These are phyloP conservation scores for Cytospora mali DNA, from an alignment of 2,329 filamentous ascomycete genomes.

Conservation along the genomic window DNA sequence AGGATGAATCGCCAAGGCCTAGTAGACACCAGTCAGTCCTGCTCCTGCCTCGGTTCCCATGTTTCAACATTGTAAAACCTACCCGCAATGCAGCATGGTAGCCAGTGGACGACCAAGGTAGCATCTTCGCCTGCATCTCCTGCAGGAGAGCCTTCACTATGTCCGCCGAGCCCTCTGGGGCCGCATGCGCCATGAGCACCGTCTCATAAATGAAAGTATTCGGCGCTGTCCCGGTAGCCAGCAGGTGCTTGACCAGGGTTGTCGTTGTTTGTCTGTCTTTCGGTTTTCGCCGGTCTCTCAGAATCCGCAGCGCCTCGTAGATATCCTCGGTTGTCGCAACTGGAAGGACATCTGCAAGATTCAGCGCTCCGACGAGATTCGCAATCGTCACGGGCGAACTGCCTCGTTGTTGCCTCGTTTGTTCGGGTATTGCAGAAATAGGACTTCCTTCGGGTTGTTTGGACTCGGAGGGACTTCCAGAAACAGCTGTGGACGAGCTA, in stretches of 20 bases:
- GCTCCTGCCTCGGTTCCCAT: not conserved
- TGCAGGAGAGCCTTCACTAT: conserved; percentile 65
- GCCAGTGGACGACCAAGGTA: conserved; percentile 66
- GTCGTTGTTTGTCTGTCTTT: conserved; percentile 16
- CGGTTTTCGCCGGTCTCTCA: conserved; percentile 40
- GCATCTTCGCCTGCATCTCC: conserved; percentile 67
- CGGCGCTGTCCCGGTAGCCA: conserved; percentile 56
- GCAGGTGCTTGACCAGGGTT: conserved; percentile 57
- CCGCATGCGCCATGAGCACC: conserved; percentile 71
- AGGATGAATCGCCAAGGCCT: conserved; percentile 79
- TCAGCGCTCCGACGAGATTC: conserved; percentile 29
- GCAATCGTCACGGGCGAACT: conserved; percentile 7
- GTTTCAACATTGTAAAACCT: conserved; percentile 27
- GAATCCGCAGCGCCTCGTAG: conserved; percentile 50
- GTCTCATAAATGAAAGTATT: conserved; percentile 70
- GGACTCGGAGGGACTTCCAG: not conserved
- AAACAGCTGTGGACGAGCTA: not conserved
- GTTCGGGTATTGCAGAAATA: not conserved
- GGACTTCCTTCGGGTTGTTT: not conserved
- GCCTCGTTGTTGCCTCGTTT: not conserved
- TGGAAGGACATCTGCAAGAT: conserved; percentile 32
- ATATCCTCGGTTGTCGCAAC: conserved; percentile 41
- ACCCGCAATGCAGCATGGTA: conserved; percentile 75
- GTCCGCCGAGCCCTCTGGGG: conserved; percentile 67
- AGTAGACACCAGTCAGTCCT: not conserved